Conservation (phyloP, 2,329 filamentous ascomycete species). For the Arthrocladium fulminans region DNA sequence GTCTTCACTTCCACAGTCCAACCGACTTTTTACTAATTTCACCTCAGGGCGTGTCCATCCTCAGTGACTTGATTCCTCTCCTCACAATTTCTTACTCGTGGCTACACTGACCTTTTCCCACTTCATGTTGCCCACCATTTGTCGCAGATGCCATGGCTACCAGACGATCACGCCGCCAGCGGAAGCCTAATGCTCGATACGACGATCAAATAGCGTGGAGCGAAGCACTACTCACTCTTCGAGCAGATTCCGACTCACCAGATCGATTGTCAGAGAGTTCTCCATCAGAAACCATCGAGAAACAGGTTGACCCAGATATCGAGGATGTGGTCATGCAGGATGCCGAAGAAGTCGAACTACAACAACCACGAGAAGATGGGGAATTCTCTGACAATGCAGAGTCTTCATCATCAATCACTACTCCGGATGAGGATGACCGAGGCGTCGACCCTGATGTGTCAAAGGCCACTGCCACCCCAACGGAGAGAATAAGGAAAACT, state of each 20-base stretch:
- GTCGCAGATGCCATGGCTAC: too few relatives aligned
- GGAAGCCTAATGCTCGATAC: slow-evolving; percentile 19
- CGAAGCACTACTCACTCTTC: slow-evolving; percentile 17
- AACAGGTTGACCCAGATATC: not conserved
- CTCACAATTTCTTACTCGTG: too few relatives aligned
- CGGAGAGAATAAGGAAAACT: not conserved
- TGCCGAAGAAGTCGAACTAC: not conserved
- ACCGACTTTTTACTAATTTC: too few relatives aligned
- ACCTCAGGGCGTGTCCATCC: too few relatives aligned
- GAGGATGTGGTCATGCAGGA: not conserved
- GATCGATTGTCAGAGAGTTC: not conserved
- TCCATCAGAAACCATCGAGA: slow-evolving; percentile 1
- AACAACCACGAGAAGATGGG: not conserved
- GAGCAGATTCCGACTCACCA: slow-evolving; percentile 10
- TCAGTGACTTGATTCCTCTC: too few relatives aligned
- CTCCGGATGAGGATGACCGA: not conserved
- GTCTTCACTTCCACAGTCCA: too few relatives aligned
- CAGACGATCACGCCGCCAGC: slow-evolving; percentile 20
- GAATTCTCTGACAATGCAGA: not conserved
- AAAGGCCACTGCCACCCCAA: not conserved
- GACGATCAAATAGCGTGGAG: slow-evolving; percentile 17
- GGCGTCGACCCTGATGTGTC: not conserved
- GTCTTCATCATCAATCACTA: not conserved
- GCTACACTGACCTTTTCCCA: too few relatives aligned
- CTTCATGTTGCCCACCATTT: too few relatives aligned